Evolutionary conservation across 441 rosid genomes (phyloP).

Genomic region (Aquilaria agallochum): DNA sequence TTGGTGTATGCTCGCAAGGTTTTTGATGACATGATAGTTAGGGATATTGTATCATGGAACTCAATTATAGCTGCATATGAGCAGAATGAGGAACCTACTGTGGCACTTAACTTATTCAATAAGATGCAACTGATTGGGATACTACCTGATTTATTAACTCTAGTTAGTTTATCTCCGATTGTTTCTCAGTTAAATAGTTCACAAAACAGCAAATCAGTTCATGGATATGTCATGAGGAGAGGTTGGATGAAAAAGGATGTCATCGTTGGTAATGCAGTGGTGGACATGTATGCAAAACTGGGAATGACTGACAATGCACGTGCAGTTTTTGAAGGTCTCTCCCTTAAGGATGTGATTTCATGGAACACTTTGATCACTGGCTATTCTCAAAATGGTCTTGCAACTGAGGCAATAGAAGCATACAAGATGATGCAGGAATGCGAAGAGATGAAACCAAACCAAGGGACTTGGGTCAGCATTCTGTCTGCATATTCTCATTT

Average conservation of each 20-base stretch:
- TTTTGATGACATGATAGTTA: constrained; percentile 48
- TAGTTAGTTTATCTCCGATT: constrained; percentile 59
- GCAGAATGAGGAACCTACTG: constrained; percentile 49
- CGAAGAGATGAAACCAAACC: constrained; percentile 43
- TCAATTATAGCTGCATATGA: constrained; percentile 72
- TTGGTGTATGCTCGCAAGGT: constrained; percentile 34
- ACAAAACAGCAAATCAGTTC: constrained; percentile 37
- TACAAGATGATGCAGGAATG: constrained; percentile 42
- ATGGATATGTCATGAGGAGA: constrained; percentile 48
- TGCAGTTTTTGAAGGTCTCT: constrained; percentile 53
- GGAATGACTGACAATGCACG: constrained; percentile 45
- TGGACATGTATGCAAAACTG: constrained; percentile 76
- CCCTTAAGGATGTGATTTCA: constrained; percentile 56
- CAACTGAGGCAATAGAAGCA: constrained; percentile 62
- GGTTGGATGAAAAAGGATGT: constrained; percentile 45
- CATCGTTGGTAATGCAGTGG: constrained; percentile 50
- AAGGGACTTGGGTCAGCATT: constrained; percentile 77
- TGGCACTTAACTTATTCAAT: constrained; percentile 39
- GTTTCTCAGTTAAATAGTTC: constrained; percentile 47
- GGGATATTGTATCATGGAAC: constrained; percentile 82
- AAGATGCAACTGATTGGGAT: constrained; percentile 45
- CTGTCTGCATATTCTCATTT: constrained; percentile 62
- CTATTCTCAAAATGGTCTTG: constrained; percentile 70
- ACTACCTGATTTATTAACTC: constrained; percentile 57
- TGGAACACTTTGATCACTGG: constrained; percentile 79